These are phyloP conservation scores for Aspergillus sp. DNA, from an alignment of 2,329 filamentous ascomycete genomes.

Conservation along the genomic window DNA sequence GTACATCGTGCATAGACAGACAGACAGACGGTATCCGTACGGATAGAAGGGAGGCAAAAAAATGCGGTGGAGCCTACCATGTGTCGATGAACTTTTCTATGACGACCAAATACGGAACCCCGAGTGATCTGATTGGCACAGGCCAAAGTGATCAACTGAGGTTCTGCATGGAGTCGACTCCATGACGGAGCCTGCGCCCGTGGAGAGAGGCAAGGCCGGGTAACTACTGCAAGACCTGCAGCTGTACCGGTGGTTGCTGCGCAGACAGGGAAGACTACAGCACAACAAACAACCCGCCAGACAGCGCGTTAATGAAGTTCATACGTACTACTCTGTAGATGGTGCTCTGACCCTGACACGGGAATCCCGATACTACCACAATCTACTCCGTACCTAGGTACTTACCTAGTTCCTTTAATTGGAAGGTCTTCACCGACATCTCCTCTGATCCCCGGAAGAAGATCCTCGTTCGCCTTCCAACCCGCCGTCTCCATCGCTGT, in stretches of 20 bases:
- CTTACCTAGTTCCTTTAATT: conserved; percentile 2
- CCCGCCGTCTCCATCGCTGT: too few relatives aligned
- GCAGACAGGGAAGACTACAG: conserved; percentile 3
- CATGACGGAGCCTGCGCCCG: conserved; percentile 7
- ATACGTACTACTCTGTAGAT: neutral
- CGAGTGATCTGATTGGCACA: conserved; percentile 14
- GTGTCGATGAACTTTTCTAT: conserved; percentile 16
- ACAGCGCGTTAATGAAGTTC: neutral
- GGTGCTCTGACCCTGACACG: neutral
- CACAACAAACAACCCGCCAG: conserved; percentile 13
- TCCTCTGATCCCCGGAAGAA: neutral
- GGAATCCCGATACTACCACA: too few relatives aligned
- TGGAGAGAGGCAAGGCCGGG: conserved; percentile 18
- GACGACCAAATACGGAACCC: conserved; percentile 16
- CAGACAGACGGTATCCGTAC: neutral
- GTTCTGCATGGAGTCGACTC: conserved; percentile 19
- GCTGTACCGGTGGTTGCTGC: conserved; percentile 14
- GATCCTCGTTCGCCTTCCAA: too few relatives aligned
- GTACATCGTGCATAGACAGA: conserved; percentile 1
- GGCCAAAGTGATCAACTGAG: conserved; percentile 18
- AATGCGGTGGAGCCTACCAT: conserved; percentile 22
- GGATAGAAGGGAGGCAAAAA: conserved; percentile 19
- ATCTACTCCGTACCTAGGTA: too few relatives aligned
- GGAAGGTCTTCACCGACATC: neutral
- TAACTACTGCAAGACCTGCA: conserved; percentile 6